Base-by-base conservation (phyloP, 257 asterid genomes). In the Solanum corneliomulleri region DNA sequence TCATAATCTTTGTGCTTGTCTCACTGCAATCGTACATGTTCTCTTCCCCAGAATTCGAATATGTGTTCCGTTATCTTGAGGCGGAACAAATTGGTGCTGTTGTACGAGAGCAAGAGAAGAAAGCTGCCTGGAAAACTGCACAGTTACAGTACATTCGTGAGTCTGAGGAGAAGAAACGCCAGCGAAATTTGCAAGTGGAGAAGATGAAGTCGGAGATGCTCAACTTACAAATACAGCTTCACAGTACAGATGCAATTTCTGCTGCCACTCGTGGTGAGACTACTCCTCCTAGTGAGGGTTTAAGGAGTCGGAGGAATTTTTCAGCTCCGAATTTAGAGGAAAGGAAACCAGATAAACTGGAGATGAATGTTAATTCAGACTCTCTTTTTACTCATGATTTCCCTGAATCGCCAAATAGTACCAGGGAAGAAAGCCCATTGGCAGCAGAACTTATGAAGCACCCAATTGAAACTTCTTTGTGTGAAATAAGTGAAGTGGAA, bases 171-270 rank as follows among this genome's bases (percentile, higher is more conserved):
- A 93, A 94, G 91, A 95, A 96, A 88, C 92, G 89, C 70, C 99
- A 96, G 87, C 98, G 99, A 31, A 96, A 97, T 89, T 87, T 90
- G 88, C 99, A 97, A 92, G 99, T 97, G 78, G 99, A 97, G 95
- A 97, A 96, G 93, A 97, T 97, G 98, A 97, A 97, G 90, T 93
- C 99, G 33, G 99, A 97, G 94, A 97, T 97, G 99, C 98, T 97
- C 88, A 97, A 97, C 89, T 88, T 97, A 91, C 99, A 96, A 91
- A 93, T 87, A 88, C 98, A 96, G 93, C 98, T 96, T 88, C 98
- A 97, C 69, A 90, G 92, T 88, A 91, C 92, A 92, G 95, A 93
- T 88, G 91, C 92, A 93, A 96, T 92, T 88, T 87, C 98, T 56
- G 83, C 92, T 84, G 83, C 92, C 86, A 89, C 93, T 84, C 82